Conservation (phyloP, 108 stramenopile genomes). For the Nitzschia sp. region DNA sequence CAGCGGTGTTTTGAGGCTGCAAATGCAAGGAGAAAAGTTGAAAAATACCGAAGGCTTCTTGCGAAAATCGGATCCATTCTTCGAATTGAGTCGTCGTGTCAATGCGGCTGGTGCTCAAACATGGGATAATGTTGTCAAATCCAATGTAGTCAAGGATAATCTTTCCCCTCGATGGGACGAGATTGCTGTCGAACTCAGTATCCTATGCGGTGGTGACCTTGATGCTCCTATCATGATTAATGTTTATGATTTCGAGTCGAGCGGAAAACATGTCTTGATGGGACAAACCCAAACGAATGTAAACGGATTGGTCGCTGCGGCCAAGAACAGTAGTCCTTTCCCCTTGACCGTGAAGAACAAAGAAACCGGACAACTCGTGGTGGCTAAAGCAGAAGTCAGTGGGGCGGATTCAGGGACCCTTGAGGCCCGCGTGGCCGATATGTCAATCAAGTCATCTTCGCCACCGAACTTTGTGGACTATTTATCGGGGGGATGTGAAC, state of each 20-base stretch:
- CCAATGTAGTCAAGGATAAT: constrained; percentile 43
- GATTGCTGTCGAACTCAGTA: constrained; percentile 38
- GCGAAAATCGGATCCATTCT: constrained; percentile 83
- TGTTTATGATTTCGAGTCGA: constrained; percentile 54
- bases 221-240: constrained; percentile 46
- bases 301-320: constrained; percentile 26
- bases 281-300: constrained; percentile 58
- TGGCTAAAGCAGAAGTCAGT: constrained; percentile 31
- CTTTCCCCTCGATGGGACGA: constrained; percentile 59
- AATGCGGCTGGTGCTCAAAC: constrained; percentile 53
- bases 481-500: constrained; percentile 53
- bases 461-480: constrained; percentile 52
- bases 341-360: constrained; percentile 30
- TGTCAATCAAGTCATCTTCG: constrained; percentile 1
- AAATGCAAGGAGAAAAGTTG: constrained; percentile 66
- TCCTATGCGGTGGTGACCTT: constrained; percentile 49
- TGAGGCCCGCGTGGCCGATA: constrained; percentile 17
- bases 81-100: constrained; percentile 50
- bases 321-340: neutral
- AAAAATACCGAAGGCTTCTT: constrained; percentile 81
- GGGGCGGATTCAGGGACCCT: constrained; percentile 10
- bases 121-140: constrained; percentile 56
- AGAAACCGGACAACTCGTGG: constrained; percentile 26
- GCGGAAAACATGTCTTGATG: constrained; percentile 61
- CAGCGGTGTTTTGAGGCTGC: constrained; percentile 35